Conservation (phyloP, 108 stramenopile genomes). For the Pseudonitzschia multistriata region DNA sequence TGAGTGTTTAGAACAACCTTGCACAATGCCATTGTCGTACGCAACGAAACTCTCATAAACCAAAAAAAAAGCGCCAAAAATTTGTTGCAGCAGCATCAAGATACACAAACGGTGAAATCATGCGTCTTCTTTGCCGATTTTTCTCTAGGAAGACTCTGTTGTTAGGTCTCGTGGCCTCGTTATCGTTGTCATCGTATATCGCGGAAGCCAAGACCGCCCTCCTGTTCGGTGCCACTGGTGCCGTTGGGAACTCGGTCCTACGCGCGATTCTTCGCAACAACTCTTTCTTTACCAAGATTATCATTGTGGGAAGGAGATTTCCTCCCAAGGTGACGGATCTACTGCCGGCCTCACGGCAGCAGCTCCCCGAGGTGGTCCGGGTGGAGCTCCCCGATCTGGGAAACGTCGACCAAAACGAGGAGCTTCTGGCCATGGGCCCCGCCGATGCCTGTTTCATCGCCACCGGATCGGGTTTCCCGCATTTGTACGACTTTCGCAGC, state of each 20-base stretch:
- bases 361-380: background rate
- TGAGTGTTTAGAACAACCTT: too few species aligned
- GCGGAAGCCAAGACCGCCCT: slow-evolving; percentile 22
- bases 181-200: background rate
- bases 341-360: background rate
- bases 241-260: slow-evolving; percentile 25
- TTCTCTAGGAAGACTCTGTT: too few species aligned
- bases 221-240: slow-evolving; percentile 28
- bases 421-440: background rate
- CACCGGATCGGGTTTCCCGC: slow-evolving; percentile 16
- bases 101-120: too few species aligned
- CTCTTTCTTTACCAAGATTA: slow-evolving; percentile 9
- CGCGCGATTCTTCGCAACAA: slow-evolving; percentile 4
- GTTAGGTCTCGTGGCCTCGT: background rate
- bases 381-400: background rate
- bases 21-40: too few species aligned
- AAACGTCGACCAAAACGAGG: slow-evolving; percentile 17
- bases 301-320: slow-evolving; percentile 23
- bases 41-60: too few species aligned
- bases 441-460: slow-evolving; percentile 33
- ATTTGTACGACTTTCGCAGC: background rate
- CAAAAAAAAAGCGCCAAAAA: too few species aligned
- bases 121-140: too few species aligned
- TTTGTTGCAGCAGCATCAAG: too few species aligned
- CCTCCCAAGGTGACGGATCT: slow-evolving; percentile 4